Conservation (phyloP, 208 protist genomes). For the Leptomonas pyrrhocoris region DNA sequence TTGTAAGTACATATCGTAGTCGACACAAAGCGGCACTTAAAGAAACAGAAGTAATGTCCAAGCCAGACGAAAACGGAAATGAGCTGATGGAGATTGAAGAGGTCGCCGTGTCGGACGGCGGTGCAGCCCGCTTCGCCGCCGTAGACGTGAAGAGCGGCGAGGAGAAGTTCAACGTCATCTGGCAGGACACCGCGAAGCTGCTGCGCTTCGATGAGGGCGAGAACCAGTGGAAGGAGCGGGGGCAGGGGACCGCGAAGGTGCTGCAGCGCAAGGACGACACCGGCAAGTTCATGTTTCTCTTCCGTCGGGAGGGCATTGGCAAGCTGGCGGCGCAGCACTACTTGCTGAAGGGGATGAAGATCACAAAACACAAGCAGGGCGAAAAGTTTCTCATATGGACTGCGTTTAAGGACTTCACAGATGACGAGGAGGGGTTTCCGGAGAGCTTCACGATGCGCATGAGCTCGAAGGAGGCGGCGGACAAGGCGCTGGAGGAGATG, state of each 20-base stretch:
- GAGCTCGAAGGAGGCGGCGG: constrained; percentile 65
- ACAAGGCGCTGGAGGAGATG: constrained; percentile 67
- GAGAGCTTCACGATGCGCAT: constrained; percentile 88
- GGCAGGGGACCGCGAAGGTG: constrained; percentile 80
- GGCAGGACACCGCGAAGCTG: constrained; percentile 75
- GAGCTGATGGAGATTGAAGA: constrained; percentile 93
- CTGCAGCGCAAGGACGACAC: constrained; percentile 73
- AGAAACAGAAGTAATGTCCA: constrained; percentile 35
- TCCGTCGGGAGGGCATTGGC: constrained; percentile 85
- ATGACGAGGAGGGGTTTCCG: constrained; percentile 86
- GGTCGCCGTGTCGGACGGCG: constrained; percentile 86
- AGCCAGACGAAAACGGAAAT: constrained; percentile 57
- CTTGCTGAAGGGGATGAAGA: constrained; percentile 76
- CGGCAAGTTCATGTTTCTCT: constrained; percentile 82
- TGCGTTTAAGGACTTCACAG: constrained; percentile 83
- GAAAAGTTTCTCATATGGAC: constrained; percentile 84
- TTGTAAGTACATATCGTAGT: no score
- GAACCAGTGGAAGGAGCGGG: constrained; percentile 94
- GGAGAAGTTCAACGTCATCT: constrained; percentile 81
- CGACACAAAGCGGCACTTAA: no score
- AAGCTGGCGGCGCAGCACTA: constrained; percentile 89
- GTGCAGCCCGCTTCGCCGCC: constrained; percentile 73
- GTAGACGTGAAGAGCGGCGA: constrained; percentile 88
- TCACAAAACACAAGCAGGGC: constrained; percentile 72
- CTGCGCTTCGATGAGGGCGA: constrained; percentile 93